Base-by-base conservation (phyloP, 371 early-diverging fungal species). In the Gilbertella persicaria region DNA sequence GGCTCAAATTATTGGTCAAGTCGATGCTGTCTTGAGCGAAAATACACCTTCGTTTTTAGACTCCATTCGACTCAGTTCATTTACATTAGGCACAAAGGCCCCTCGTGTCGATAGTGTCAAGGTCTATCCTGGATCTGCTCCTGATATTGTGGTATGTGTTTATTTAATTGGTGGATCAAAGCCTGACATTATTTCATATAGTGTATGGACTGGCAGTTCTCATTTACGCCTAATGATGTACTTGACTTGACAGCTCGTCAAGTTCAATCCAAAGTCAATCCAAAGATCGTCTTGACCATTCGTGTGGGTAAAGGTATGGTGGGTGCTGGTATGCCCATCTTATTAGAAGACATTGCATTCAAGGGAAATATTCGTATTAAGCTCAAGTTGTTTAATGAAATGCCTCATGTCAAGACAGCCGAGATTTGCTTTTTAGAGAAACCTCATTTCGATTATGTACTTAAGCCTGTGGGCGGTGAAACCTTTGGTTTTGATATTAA, bases 51-150 rank as follows among this genome's bases (percentile, higher is more conserved):
- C 87, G 0, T 94, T 97, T 68, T 66, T 97, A 26, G 94, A 94
- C 53, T 89, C 91, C 5, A 78, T 98, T 48, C 80, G 84, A 17
- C 81, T 99, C 42, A 85, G 93, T 6, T 86, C 90, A 13, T 96
- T 99, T 64, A 98, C 98, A 1, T 79, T 99, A 53, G 99, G 99
- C 26, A 93, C 94, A 12, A 90, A 90, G 58, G 85, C 97, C 13
- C 98, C 98, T 30, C 81, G 94, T 2, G 80, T 99, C 13, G 92
- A 95, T 46, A 75, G 83, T 9, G 84, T 98, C 40, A 84, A 85
- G 58, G 79, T 86, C 0, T 91, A 85, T 62, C 83, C 89, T 39
- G 78, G 82, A 30, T 79, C 87, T 48, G 88, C 86, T 37, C 86
- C 88, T 19, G 92, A 97, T 69, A 72, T 83, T 14, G 83, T 95